Base-by-base conservation (phyloP, 208 protist species). In the Leishmania gerbilli region DNA sequence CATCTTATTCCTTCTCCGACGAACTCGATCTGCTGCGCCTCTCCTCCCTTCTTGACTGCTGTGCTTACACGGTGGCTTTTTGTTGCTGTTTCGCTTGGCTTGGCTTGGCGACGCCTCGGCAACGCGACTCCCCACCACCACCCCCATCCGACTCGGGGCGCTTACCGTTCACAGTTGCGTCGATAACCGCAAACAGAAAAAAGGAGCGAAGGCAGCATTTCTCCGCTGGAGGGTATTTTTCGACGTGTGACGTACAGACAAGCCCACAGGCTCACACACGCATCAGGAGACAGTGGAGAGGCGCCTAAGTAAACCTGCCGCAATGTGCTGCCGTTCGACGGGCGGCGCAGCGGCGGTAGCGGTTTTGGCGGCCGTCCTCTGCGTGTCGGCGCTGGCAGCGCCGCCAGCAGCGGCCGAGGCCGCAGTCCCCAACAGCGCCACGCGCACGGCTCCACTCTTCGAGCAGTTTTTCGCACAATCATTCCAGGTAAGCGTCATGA, bases 401-500 rank as follows among this genome's bases (percentile, higher is more conserved):
- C 42, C 15, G 24, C 31, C 40, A 9, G 42, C 24, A 17, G 21
- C 19, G 21, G 2, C 24, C 37, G 56, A n/a, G 31, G 83, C 49
- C 6, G 7, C 77, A 27, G 31, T 81, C 7, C 49, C n/a, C 62
- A 80, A 76, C 31, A 74, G 62, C 17, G 81, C 34, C 4, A 58
- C 71, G 24, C 45, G 17, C 0, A 24, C 79, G 19, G 27, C 89
- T 15, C 91, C 91, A n/a, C 34, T 77, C 3, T 77, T 95, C 31
- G 88, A 90, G 78, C 72, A 84, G 34, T 78, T 95, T 17, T 89
- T 96, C 21, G 84, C 77, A 0, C 93, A 96, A 79, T 55, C 87
- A 7, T 96, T 95, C 77, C 76, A 83, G 9, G 89, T 96, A 2
- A 94, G 93, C 58, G 88, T 96, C n/a, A 87, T 96, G 53, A 91